These are phyloP conservation scores for Pilobolus umbonatus DNA, from an alignment of 192 early-diverging fungal species.

Conservation along the genomic window DNA sequence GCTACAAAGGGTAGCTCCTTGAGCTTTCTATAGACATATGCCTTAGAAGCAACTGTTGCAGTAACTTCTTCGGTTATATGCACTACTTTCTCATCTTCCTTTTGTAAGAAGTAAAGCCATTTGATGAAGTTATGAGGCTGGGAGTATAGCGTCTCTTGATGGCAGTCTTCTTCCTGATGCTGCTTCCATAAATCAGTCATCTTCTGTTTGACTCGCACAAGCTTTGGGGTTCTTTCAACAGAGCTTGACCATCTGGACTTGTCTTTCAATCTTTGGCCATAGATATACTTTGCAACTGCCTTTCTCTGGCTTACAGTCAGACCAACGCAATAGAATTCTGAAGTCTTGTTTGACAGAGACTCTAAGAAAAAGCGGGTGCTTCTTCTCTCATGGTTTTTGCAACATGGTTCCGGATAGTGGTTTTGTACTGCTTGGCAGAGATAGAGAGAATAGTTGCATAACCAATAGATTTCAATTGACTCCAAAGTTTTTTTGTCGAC, in stretches of 20 bases:
- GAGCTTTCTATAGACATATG: background rate
- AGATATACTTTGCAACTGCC: background rate
- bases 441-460: background rate
- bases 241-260: background rate
- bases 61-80: too few relatives aligned
- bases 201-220: background rate
- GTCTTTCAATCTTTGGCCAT: background rate
- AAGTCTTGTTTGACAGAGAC: background rate
- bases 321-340: background rate
- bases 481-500: background rate
- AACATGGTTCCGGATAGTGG: background rate
- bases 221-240: background rate
- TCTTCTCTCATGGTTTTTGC: background rate
- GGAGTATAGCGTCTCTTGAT: background rate
- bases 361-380: background rate
- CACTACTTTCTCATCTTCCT: background rate
- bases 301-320: background rate
- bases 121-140: background rate
- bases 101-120: background rate
- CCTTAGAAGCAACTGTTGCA: background rate
- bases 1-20: background rate
- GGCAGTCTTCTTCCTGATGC: background rate
- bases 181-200: background rate
- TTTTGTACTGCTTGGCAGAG: background rate
- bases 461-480: background rate